These are phyloP conservation scores for Hymenoscyphus salicellus DNA, from an alignment of 2,329 filamentous ascomycete species.

Conservation along the genomic window DNA sequence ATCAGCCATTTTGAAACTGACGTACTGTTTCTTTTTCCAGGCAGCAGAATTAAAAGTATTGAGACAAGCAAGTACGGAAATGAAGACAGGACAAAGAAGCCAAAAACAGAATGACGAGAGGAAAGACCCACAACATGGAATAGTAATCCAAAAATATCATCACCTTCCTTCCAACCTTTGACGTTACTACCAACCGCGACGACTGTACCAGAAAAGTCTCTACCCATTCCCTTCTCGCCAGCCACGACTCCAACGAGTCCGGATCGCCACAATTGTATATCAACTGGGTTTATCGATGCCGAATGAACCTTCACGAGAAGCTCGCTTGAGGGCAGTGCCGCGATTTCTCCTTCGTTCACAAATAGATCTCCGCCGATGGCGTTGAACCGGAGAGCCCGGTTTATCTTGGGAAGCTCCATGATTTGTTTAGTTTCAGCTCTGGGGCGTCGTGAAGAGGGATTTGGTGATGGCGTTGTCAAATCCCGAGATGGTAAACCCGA, in stretches of 20 bases:
- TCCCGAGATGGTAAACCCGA: not conserved
- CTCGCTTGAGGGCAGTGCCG: conserved; percentile 27
- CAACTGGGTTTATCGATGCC: conserved; percentile 34
- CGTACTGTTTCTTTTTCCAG: too few relatives aligned
- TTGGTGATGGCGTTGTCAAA: not conserved
- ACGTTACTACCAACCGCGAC: conserved; percentile 36
- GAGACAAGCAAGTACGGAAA: not conserved
- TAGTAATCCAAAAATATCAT: conserved; percentile 38
- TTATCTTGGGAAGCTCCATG: conserved; percentile 21
- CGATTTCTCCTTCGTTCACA: conserved; percentile 26
- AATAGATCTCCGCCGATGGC: conserved; percentile 19
- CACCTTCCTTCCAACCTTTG: conserved; percentile 36
- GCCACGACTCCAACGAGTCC: conserved; percentile 27
- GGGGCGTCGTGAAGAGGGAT: not conserved
- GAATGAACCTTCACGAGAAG: conserved; percentile 31
- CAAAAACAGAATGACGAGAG: not conserved
- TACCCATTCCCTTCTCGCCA: conserved; percentile 33
- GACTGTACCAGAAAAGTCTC: conserved; percentile 35
- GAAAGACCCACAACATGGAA: conserved; percentile 27
- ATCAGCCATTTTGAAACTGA: not conserved
- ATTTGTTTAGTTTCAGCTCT: not conserved
- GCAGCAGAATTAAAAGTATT: not conserved
- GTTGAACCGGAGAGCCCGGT: conserved; percentile 25
- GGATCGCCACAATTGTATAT: conserved; percentile 33
- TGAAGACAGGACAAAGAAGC: not conserved